These are phyloP conservation scores for Parastagonospora avenae DNA, from an alignment of 2,329 filamentous ascomycete genomes.

Conservation along the genomic window DNA sequence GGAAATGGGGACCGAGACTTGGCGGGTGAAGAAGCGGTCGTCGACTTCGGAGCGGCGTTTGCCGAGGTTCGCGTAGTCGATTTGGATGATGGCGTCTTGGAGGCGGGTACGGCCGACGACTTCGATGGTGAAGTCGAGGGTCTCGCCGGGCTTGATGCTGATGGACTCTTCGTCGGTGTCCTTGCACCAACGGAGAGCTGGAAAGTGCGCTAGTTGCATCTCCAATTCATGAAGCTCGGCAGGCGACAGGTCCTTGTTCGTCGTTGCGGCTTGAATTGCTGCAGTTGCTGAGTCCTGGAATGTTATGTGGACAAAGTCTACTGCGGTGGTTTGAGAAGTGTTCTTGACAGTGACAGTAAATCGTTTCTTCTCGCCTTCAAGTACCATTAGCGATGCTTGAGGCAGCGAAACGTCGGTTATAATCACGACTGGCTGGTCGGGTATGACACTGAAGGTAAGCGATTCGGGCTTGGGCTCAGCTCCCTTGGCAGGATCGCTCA, in stretches of 20 bases:
- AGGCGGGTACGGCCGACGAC: slow-evolving; percentile 85
- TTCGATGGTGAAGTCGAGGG: slow-evolving; percentile 78
- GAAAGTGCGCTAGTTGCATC: slow-evolving; percentile 72
- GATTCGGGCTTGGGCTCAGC: slow-evolving; percentile 44
- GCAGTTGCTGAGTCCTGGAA: slow-evolving; percentile 87
- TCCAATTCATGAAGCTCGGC: slow-evolving; percentile 87
- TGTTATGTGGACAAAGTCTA: slow-evolving; percentile 84
- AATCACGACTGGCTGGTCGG: slow-evolving; percentile 75
- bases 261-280: slow-evolving; percentile 74
- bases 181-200: slow-evolving; percentile 62
- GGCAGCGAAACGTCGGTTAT: slow-evolving; percentile 78
- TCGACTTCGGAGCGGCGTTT: slow-evolving; percentile 69
- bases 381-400: slow-evolving; percentile 86
- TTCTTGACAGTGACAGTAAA: slow-evolving; percentile 86
- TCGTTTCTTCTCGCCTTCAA: slow-evolving; percentile 82
- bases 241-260: slow-evolving; percentile 75
- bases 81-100: slow-evolving; percentile 76
- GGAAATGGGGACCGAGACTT: slow-evolving; percentile 78
- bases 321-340: slow-evolving; percentile 68
- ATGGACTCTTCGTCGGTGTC: slow-evolving; percentile 51
- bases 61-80: slow-evolving; percentile 86
- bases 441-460: slow-evolving; percentile 75
- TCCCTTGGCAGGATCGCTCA: slow-evolving; percentile 23
- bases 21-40: slow-evolving; percentile 81
- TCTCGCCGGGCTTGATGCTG: slow-evolving; percentile 70